Percentiles rank a stretch among this genome's conserved stretches.
phyloP scores from a whole-genome alignment of 768 basidiomycete species.

The Auricularia cornea region DNA sequence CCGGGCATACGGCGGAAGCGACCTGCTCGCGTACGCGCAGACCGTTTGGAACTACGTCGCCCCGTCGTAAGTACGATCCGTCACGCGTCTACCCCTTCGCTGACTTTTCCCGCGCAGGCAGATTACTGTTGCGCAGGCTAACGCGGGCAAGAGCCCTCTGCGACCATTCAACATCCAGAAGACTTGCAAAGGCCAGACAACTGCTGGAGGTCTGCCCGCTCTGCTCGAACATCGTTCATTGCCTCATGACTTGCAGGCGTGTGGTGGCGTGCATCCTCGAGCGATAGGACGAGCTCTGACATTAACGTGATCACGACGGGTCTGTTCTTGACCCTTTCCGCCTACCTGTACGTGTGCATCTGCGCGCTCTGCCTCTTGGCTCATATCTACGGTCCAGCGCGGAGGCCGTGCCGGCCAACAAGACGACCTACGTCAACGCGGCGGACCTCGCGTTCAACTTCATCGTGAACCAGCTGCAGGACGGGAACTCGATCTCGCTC shows the following conservation, averaged over 20 bases:
- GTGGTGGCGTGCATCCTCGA: conserved; percentile 43
- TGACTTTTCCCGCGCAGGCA: conserved; percentile 22
- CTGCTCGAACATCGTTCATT: no score
- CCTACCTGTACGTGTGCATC: conserved; percentile 43
- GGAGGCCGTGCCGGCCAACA: background rate
- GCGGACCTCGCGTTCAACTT: conserved; percentile 40
- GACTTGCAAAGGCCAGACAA: conserved; percentile 42
- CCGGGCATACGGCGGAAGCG: conserved; percentile 37
- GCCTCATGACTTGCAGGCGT: conserved; percentile 25
- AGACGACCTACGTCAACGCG: conserved; percentile 35
- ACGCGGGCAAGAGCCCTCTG: conserved; percentile 27
- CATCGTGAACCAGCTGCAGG: conserved; percentile 40
- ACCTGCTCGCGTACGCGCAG: conserved; percentile 35
- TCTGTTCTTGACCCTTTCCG: conserved; percentile 32
- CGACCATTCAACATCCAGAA: conserved; percentile 35
- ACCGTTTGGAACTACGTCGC: conserved; percentile 44
- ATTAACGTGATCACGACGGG: conserved; percentile 43
- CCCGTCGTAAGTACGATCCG: conserved; percentile 29
- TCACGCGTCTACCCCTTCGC: background rate
- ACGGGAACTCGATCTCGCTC: conserved; percentile 33
- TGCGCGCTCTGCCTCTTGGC: conserved; percentile 15
- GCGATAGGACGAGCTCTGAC: conserved; percentile 24
- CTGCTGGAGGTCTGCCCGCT: conserved; percentile 31
- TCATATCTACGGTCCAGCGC: background rate
- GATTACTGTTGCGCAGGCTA: conserved; percentile 34